These are phyloP conservation scores for Whalleya microplaca DNA, from an alignment of 2,329 filamentous ascomycete genomes.

Conservation along the genomic window DNA sequence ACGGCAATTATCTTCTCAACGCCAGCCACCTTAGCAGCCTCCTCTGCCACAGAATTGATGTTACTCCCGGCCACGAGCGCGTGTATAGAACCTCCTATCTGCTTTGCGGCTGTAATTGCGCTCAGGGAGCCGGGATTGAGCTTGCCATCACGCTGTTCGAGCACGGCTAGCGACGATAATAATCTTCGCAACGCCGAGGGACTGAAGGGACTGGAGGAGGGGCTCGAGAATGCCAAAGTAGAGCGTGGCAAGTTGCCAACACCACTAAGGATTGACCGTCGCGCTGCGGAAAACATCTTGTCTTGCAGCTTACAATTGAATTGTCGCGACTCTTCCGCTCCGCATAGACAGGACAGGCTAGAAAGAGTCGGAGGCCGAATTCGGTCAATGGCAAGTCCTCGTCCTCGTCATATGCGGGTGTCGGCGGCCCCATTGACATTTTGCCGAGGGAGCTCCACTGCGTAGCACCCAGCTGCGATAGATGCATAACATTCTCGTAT, in stretches of 20 bases:
- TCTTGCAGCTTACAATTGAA: slow-evolving; percentile 5
- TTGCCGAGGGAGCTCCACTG: slow-evolving; percentile 18
- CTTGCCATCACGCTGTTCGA: slow-evolving; percentile 91
- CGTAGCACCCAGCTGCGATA: too few relatives aligned
- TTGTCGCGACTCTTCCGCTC: slow-evolving; percentile 5
- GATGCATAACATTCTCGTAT: too few relatives aligned
- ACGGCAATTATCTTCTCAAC: slow-evolving; percentile 90
- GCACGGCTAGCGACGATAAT: slow-evolving; percentile 84
- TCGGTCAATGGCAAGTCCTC: slow-evolving; percentile 1
- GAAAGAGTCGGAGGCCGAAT: slow-evolving; percentile 1
- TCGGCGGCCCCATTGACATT: slow-evolving; percentile 10
- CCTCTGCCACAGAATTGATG: slow-evolving; percentile 74
- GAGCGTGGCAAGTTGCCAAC: slow-evolving; percentile 29
- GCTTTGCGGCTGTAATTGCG: slow-evolving; percentile 82
- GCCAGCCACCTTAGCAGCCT: slow-evolving; percentile 87
- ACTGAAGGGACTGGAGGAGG: slow-evolving; percentile 41
- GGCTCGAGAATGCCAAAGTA: slow-evolving; percentile 35
- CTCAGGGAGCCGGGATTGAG: slow-evolving; percentile 82
- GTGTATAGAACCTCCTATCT: slow-evolving; percentile 82
- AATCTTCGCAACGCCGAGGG: slow-evolving; percentile 67
- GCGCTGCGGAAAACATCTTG: slow-evolving; percentile 37
- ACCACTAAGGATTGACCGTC: slow-evolving; percentile 32
- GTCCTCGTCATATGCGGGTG: slow-evolving; percentile 20
- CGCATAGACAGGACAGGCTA: not conserved
- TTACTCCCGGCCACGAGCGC: slow-evolving; percentile 84